Evolutionary conservation across 108 stramenopile species (phyloP).

Genomic region (Stephanodiscus minutulus): DNA sequence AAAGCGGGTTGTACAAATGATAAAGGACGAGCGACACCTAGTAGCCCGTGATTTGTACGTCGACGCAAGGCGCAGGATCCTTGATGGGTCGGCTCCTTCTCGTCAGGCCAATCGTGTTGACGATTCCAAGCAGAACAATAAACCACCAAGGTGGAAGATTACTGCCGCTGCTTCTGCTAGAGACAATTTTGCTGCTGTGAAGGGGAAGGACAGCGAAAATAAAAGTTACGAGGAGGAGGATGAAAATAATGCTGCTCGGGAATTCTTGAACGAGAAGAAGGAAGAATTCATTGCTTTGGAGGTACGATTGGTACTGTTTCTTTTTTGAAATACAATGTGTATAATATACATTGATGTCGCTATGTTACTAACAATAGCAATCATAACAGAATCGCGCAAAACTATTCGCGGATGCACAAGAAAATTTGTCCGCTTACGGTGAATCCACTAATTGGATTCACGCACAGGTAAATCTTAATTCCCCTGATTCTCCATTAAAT

Average conservation of each 20-base stretch:
- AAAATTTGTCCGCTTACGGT: slow-evolving; percentile 17
- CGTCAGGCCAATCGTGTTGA: background rate
- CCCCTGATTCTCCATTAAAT: background rate
- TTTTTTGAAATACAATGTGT: slow-evolving; percentile 1
- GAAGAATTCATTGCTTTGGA: slow-evolving; percentile 30
- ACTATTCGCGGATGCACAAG: slow-evolving; percentile 23
- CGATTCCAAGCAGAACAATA: background rate
- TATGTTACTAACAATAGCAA: background rate
- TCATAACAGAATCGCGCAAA: slow-evolving; percentile 33
- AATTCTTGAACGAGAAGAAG: slow-evolving; percentile 16
- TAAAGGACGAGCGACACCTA: slow-evolving; percentile 77
- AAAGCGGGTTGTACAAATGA: slow-evolving; percentile 56
- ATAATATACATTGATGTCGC: too few species aligned
- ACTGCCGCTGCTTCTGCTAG: too few species aligned
- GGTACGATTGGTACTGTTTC: slow-evolving; percentile 16
- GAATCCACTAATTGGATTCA: slow-evolving; percentile 18
- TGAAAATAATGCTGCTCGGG: slow-evolving; percentile 2
- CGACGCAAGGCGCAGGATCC: slow-evolving; percentile 20
- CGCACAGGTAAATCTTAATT: slow-evolving; percentile 7
- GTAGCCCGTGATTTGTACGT: slow-evolving; percentile 56
- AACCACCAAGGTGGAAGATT: background rate
- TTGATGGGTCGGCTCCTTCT: slow-evolving; percentile 8
- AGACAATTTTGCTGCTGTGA: background rate
- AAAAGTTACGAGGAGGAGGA: background rate
- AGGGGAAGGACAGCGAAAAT: background rate